A percentile compares a stretch with the other conserved stretches of the same genome.
phyloP scores from a whole-genome alignment of 352 stramenopile species.

The Pilasporangium apinafurcum region DNA sequence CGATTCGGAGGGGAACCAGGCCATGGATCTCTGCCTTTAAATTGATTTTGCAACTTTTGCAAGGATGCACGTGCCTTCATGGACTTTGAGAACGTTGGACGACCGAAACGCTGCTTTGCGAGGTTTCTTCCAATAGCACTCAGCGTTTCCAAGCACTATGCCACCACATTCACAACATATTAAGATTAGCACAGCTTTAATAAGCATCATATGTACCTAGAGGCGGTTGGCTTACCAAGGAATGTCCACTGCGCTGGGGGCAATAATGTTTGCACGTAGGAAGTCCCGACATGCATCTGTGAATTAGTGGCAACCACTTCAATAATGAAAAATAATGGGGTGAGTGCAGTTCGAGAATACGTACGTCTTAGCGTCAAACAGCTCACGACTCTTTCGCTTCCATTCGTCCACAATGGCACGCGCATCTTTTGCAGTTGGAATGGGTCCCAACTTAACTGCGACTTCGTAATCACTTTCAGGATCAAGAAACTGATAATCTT shows the following conservation, averaged over 20 bases:
- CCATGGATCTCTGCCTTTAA: constrained; percentile 51
- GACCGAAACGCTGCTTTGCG: constrained; percentile 50
- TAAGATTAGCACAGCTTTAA: neutral
- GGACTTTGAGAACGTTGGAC: constrained; percentile 56
- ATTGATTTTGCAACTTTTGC: constrained; percentile 61
- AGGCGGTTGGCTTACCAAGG: constrained; percentile 49
- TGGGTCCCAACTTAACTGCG: constrained; percentile 63
- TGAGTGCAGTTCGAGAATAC: neutral
- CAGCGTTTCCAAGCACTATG: constrained; percentile 66
- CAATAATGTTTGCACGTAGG: constrained; percentile 54
- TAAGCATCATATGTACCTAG: neutral
- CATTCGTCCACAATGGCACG: constrained; percentile 52
- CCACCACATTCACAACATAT: neutral
- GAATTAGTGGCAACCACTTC: neutral
- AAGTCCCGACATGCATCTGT: constrained; percentile 46
- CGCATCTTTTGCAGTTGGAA: constrained; percentile 32
- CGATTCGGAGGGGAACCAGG: constrained; percentile 39
- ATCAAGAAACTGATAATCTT: constrained; percentile 82
- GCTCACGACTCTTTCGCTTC: constrained; percentile 33
- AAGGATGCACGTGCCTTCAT: constrained; percentile 57
- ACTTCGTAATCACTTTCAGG: constrained; percentile 74
- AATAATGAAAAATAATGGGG: neutral
- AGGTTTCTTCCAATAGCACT: constrained; percentile 45
- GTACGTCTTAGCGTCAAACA: constrained; percentile 49
- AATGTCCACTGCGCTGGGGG: constrained; percentile 53